Base-by-base conservation (phyloP, 495 filamentous ascomycete genomes). In the Saxispiralis lemnorum region DNA sequence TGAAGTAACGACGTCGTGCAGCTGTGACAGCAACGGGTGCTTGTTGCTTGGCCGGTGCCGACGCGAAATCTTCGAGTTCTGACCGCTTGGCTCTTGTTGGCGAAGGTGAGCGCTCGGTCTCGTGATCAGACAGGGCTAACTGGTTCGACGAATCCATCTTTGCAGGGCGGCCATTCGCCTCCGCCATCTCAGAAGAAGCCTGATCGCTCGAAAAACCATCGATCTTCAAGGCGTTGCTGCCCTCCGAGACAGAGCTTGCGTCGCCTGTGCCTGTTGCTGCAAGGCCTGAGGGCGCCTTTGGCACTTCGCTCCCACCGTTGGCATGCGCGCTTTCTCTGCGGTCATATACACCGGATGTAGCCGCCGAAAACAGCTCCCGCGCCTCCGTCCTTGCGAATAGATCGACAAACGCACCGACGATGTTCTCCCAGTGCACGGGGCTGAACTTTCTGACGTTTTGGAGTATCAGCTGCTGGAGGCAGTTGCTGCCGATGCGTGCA, bases 401-500 rank as follows among this genome's bases (percentile, higher is more conserved):
- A 55, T 94, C 83, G 40, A 94, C 86, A 51, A 99, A 99, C 4
- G 87, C 79, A 5, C 81, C 80, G 13, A 99, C 92, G 45, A 96
- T 81, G 64, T 93, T 82, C 30, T 73, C 67, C 89, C 89, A 99
- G 55, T 99, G 92, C 39, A 81, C 71, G 17, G 75, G 67, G 31
- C 66, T 70, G 57, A 99, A 94, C 53, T 94, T 95, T 16, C 72
- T 74, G 13, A 99, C 89, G 49, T 95, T 95, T 53, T 95, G 86
- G 36, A 96, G 59, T 46, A 99, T 96, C 30, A 99, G 63, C 54
- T 94, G 87, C 57, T 99, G 89, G 37, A 99, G 62, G 53, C 89
- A 99, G 55, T 95, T 96, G 63, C 87, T 95, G 40, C 89, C 89
- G 53, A 99, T 99, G 34, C 92, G 73, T 6, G 89, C 89, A 41